phyloP scores from a whole-genome alignment of 148 eudicot genomes.

The Vaccinium vitisidaea region DNA sequence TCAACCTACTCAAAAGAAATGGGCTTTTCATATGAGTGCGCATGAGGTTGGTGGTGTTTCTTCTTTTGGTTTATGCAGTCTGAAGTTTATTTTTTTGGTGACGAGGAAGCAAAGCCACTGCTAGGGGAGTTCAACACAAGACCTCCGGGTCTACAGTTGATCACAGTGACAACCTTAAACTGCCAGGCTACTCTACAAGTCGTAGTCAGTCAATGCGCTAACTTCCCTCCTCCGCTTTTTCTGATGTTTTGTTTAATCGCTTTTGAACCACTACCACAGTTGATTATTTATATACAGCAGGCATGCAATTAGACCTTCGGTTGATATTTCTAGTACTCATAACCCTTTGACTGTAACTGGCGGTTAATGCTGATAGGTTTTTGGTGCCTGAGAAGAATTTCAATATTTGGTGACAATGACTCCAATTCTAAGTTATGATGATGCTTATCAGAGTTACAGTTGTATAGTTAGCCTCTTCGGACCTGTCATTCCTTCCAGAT shows the following conservation, averaged over 20 bases:
- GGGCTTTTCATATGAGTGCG: slow-evolving; percentile 77
- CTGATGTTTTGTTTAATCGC: neutral
- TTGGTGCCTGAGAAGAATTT: neutral
- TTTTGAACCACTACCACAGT: neutral
- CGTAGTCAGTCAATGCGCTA: neutral
- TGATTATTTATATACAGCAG: neutral
- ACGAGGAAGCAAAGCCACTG: neutral
- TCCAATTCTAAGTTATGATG: neutral
- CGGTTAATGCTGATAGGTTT: neutral
- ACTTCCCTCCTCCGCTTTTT: neutral
- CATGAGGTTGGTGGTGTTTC: slow-evolving; percentile 54
- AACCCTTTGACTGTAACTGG: neutral
- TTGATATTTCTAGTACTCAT: neutral
- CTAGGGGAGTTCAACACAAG: neutral
- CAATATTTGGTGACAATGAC: neutral
- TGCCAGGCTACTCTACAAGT: neutral
- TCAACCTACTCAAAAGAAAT: slow-evolving; percentile 45
- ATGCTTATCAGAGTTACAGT: neutral
- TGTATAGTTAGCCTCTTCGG: neutral
- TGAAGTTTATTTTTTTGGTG: neutral
- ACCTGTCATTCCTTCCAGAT: neutral
- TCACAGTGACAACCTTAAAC: neutral
- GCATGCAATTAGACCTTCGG: neutral
- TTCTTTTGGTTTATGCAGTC: neutral
- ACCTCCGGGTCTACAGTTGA: neutral